These are phyloP conservation scores for Solanum clarkiae DNA, from an alignment of 257 asterid species.

Conservation along the genomic window DNA sequence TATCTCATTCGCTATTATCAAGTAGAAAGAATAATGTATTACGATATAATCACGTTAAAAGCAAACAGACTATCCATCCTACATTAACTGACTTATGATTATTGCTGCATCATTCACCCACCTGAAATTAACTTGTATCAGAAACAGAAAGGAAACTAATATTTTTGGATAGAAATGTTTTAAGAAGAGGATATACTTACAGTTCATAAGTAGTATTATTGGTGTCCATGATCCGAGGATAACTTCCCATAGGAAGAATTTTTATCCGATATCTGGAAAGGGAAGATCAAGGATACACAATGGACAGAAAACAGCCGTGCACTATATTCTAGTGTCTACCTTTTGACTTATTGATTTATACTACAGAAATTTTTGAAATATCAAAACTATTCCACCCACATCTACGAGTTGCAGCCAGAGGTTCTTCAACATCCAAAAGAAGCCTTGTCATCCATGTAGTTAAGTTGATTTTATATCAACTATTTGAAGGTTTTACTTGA, in stretches of 20 bases:
- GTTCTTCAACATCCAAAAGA: not conserved
- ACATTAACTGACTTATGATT: not conserved
- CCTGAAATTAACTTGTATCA: not conserved
- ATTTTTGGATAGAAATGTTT: not conserved
- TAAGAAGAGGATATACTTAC: conserved; percentile 33
- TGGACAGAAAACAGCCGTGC: not conserved
- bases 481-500: not conserved
- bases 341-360: not conserved
- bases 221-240: conserved; percentile 93
- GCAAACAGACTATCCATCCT: not conserved
- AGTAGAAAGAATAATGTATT: not conserved
- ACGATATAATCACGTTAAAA: not conserved
- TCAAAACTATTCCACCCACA: not conserved
- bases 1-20: not conserved
- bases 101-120: not conserved
- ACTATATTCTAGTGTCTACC: not conserved
- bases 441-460: not conserved
- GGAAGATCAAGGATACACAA: conserved; percentile 3
- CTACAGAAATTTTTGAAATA: not conserved
- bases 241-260: conserved; percentile 96
- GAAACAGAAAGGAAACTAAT: not conserved
- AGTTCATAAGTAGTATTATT: conserved; percentile 79
- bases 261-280: conserved; percentile 70
- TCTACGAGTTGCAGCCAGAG: not conserved
- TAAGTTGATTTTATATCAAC: not conserved